phyloP scores from a whole-genome alignment of 73 alveolate genomes.

The Diophrys sp. region DNA sequence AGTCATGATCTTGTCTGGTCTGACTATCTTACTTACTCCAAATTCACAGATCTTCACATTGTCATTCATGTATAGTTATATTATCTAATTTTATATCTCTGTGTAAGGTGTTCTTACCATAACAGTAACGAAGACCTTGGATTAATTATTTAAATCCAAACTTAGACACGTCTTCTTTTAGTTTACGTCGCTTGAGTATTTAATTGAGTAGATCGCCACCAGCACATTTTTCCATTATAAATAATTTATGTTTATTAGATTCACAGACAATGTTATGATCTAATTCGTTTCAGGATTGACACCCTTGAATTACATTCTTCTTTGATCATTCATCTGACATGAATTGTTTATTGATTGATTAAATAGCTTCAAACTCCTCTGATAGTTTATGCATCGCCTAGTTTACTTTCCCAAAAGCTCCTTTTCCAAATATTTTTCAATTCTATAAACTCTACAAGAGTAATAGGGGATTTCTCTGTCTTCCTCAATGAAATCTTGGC shows the following conservation, averaged over 20 bases:
- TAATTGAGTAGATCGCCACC: conserved; percentile 74
- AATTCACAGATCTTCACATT: conserved; percentile 83
- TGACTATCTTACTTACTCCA: conserved; percentile 81
- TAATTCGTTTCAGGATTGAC: conserved; percentile 35
- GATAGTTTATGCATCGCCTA: conserved; percentile 72
- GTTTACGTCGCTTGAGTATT: conserved; percentile 60
- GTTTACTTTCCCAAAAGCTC: conserved; percentile 90
- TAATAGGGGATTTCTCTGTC: conserved; percentile 27
- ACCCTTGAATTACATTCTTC: conserved; percentile 69
- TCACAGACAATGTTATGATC: conserved; percentile 59
- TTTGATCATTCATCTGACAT: conserved; percentile 64
- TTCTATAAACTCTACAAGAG: conserved; percentile 49
- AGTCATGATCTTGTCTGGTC: conserved; percentile 49
- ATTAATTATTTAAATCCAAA: conserved; percentile 37
- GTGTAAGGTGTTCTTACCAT: conserved; percentile 57
- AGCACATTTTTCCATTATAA: conserved; percentile 67
- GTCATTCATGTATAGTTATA: conserved; percentile 64
- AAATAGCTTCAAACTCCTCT: conserved; percentile 76
- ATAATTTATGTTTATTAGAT: conserved; percentile 54
- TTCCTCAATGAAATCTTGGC: conserved; percentile 25
- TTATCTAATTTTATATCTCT: conserved; percentile 89
- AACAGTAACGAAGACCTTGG: conserved; percentile 37
- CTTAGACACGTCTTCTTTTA: conserved; percentile 68
- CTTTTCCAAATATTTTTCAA: conserved; percentile 78
- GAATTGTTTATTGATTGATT: conserved; percentile 72